Evolutionary conservation across 2,329 filamentous ascomycete species (phyloP).

Genomic region (Hypoxylon sp.): DNA sequence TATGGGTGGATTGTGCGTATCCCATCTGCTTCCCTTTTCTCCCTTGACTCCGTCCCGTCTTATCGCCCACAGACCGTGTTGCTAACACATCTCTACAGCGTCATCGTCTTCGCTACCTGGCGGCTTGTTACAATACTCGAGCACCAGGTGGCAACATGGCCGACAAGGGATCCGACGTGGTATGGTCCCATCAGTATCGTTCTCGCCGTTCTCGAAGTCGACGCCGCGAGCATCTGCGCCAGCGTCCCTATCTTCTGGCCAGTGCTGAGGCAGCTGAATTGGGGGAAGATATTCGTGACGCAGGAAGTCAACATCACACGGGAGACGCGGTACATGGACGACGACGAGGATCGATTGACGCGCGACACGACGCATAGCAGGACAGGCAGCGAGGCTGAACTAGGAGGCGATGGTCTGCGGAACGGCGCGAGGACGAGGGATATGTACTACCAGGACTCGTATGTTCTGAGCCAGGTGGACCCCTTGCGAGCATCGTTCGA

Average conservation of each 20-base stretch:
- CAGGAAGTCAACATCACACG: constrained; percentile 41
- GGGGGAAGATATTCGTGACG: constrained; percentile 43
- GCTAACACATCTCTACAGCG: constrained; percentile 23
- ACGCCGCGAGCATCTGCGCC: constrained; percentile 40
- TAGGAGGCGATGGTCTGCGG: constrained; percentile 4
- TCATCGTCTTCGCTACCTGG: constrained; percentile 45
- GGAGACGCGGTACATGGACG: constrained; percentile 37
- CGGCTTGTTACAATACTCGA: constrained; percentile 44
- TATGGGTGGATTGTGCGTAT: constrained; percentile 45
- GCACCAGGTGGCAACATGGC: constrained; percentile 43
- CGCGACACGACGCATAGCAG: constrained; percentile 27
- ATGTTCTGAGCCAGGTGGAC: constrained; percentile 35
- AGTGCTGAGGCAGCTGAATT: constrained; percentile 34
- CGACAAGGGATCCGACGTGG: constrained; percentile 47
- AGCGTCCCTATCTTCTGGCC: constrained; percentile 45
- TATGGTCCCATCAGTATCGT: constrained; percentile 43
- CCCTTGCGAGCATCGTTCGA: constrained; percentile 29
- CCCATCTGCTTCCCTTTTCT: neutral
- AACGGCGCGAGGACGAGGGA: constrained; percentile 23
- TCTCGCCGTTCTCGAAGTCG: constrained; percentile 40
- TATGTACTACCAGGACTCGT: constrained; percentile 35
- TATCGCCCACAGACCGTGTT: neutral
- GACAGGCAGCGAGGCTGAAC: constrained; percentile 35
- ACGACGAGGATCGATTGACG: constrained; percentile 37
- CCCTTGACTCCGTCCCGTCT: constrained; percentile 3